Evolutionary conservation across 148 eudicot species (phyloP).

Genomic region (Cornus controversa): DNA sequence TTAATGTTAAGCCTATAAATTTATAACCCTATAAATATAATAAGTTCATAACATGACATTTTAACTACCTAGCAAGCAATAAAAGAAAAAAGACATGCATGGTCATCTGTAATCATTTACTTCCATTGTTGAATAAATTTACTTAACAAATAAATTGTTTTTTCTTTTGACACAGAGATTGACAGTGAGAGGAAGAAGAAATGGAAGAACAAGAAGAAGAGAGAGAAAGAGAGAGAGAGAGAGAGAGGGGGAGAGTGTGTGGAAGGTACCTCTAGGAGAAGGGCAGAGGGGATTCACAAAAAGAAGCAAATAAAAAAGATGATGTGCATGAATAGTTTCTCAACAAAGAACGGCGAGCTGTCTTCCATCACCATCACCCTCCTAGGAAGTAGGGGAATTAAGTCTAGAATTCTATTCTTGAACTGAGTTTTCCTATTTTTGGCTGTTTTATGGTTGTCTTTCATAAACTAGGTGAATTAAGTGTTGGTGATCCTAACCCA

Average conservation of each 20-base stretch:
- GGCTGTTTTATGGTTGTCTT: neutral
- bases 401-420: constrained; percentile 21
- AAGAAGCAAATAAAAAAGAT: constrained; percentile 28
- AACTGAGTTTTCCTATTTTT: neutral
- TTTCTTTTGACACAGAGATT: neutral
- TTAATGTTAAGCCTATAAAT: neutral
- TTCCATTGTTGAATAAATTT: neutral
- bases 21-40: too few relatives aligned
- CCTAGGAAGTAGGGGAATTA: constrained; percentile 38
- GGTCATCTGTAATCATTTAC: neutral
- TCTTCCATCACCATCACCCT: constrained; percentile 34
- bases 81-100: neutral
- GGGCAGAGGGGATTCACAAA: constrained; percentile 42
- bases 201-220: too few relatives aligned
- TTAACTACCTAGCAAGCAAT: neutral
- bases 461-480: too few relatives aligned
- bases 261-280: neutral
- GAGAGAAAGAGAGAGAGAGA: neutral
- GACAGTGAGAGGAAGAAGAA: neutral
- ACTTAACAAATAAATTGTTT: neutral
- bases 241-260: neutral
- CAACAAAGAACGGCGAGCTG: constrained; percentile 19
- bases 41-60: neutral
- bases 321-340: constrained; percentile 21
- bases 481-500: neutral